phyloP scores from a whole-genome alignment of 2,329 filamentous ascomycete species.

The Fusarium sp. region DNA sequence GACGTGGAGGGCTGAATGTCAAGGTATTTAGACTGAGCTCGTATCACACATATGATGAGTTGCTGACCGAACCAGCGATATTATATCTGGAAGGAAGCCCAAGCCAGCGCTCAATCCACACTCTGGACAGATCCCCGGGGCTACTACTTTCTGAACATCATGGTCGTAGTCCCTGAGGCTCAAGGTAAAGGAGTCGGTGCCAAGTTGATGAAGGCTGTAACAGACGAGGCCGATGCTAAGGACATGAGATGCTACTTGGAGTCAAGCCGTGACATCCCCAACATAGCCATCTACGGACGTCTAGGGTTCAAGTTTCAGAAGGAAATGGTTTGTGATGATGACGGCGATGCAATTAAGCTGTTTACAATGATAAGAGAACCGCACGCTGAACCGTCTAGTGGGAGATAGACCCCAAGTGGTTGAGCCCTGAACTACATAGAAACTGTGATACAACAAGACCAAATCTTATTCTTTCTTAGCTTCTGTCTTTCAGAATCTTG shows the following conservation, averaged over 20 bases:
- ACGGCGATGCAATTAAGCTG: constrained; percentile 66
- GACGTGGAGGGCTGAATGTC: constrained; percentile 75
- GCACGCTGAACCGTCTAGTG: neutral
- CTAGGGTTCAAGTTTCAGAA: constrained; percentile 75
- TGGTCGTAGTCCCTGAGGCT: constrained; percentile 73
- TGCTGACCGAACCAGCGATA: constrained; percentile 62
- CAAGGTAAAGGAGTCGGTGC: constrained; percentile 77
- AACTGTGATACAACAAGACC: neutral
- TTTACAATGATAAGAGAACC: constrained; percentile 63
- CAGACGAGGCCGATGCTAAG: constrained; percentile 72
- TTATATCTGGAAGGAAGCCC: constrained; percentile 77
- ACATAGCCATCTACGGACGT: constrained; percentile 76
- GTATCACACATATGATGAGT: rapidly evolving
- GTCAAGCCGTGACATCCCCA: constrained; percentile 75
- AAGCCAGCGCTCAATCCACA: constrained; percentile 69
- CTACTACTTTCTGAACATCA: constrained; percentile 83
- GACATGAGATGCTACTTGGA: constrained; percentile 77
- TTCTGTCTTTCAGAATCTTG: too few species aligned
- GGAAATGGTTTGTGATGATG: constrained; percentile 76
- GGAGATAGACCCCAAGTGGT: neutral
- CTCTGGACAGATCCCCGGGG: constrained; percentile 75
- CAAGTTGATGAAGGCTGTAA: constrained; percentile 72
- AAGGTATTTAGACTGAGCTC: constrained; percentile 52
- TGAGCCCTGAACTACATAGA: neutral
- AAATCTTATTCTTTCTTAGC: neutral